Percentiles rank a stretch among this genome's conserved stretches.
Evolutionary conservation across 176 grass and related monocot species (phyloP).

Genomic region (Phoenix dactylifera): DNA sequence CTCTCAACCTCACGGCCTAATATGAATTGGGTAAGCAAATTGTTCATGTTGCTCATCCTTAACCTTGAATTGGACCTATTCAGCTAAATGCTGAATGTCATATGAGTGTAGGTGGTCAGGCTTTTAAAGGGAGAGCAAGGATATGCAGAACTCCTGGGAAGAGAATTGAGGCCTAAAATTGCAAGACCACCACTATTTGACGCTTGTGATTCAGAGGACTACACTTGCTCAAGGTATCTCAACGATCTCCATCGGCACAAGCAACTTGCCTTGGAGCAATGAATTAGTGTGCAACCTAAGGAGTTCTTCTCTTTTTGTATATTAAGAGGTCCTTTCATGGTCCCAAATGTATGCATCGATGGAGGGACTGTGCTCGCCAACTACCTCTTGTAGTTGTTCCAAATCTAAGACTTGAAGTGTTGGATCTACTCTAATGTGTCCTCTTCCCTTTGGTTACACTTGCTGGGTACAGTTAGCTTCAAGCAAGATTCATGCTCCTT

Average conservation of each 20-base stretch:
- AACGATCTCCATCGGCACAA: conserved; percentile 90
- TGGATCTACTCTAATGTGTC: too few species aligned
- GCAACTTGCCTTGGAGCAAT: conserved; percentile 90
- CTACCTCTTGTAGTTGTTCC: too few species aligned
- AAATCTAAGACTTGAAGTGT: too few species aligned
- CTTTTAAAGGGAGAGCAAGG: conserved; percentile 56
- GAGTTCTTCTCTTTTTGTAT: too few species aligned
- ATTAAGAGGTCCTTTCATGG: too few species aligned
- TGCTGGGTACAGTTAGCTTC: too few species aligned
- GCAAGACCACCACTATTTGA: conserved; percentile 50
- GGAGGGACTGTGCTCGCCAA: too few species aligned
- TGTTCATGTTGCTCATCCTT: neutral
- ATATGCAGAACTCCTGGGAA: conserved; percentile 36
- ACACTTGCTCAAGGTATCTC: conserved; percentile 74
- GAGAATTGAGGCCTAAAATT: conserved; percentile 36
- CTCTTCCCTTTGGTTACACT: too few species aligned
- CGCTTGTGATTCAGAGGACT: conserved; percentile 72
- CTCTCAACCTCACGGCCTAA: conserved; percentile 57
- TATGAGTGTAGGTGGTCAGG: conserved; percentile 41
- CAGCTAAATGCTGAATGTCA: neutral
- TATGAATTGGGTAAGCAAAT: conserved; percentile 68
- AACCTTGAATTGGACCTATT: too few species aligned
- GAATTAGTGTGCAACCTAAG: conserved; percentile 4
- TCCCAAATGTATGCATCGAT: too few species aligned
- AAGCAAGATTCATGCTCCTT: too few species aligned